Percentiles rank a stretch among this genome's conserved stretches.
These are phyloP conservation scores for Rubus parviflorus DNA, from an alignment of 306 rosid genomes.

Conservation along the genomic window DNA sequence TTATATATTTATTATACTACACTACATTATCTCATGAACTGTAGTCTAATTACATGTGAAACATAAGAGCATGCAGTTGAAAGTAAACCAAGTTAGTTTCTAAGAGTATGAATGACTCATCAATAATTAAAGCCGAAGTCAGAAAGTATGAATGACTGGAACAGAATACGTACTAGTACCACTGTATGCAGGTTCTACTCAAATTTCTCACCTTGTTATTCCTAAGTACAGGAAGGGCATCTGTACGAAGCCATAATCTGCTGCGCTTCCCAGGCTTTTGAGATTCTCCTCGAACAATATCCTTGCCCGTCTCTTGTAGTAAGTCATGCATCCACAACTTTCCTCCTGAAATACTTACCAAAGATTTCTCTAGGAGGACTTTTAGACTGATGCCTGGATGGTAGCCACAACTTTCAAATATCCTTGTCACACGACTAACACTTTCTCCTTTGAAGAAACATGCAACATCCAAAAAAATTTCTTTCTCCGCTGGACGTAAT, in stretches of 20 bases:
- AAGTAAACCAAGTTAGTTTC: no score
- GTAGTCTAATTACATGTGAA: no score
- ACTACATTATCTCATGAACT: no score
- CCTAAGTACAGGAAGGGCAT: slow-evolving; percentile 15
- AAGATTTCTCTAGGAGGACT: slow-evolving; percentile 21
- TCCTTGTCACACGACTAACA: neutral
- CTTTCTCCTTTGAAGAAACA: slow-evolving; percentile 4
- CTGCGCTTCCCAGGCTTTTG: slow-evolving; percentile 29
- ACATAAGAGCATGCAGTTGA: no score
- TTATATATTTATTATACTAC: no score
- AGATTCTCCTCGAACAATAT: slow-evolving; percentile 25
- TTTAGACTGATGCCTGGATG: slow-evolving; percentile 13
- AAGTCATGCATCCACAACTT: slow-evolving; percentile 36
- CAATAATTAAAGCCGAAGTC: no score
- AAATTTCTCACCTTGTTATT: neutral
- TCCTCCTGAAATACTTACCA: slow-evolving; percentile 6
- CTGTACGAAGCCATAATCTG: slow-evolving; percentile 27
- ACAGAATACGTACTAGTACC: no score
- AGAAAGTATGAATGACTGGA: no score
- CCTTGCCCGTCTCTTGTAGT: slow-evolving; percentile 30
- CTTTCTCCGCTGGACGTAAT: neutral
- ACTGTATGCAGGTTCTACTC: no score
- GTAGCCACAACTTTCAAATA: slow-evolving; percentile 1
- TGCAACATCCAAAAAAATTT: slow-evolving; percentile 7
- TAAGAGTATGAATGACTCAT: no score